These are phyloP conservation scores for Lachnellula willkommii DNA, from an alignment of 2,329 filamentous ascomycete genomes.

Conservation along the genomic window DNA sequence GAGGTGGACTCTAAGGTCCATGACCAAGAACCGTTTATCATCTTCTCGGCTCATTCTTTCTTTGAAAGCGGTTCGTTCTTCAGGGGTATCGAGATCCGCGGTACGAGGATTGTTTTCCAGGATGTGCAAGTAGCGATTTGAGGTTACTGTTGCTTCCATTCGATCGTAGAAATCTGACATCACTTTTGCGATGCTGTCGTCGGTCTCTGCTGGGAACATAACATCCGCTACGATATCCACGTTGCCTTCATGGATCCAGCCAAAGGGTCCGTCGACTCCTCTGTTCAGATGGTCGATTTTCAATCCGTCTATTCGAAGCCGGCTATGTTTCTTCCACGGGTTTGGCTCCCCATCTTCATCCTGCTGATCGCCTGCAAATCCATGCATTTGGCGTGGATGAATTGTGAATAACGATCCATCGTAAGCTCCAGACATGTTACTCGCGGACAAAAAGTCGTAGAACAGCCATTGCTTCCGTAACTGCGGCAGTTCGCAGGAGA, in stretches of 20 bases:
- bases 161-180: conserved; percentile 97
- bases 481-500: conserved; percentile 87
- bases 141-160: conserved; percentile 84
- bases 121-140: conserved; percentile 61
- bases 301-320: conserved; percentile 85
- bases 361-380: conserved; percentile 61
- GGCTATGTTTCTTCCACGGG: conserved; percentile 92
- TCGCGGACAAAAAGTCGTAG: conserved; percentile 93
- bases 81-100: conserved; percentile 25
- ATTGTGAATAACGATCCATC: conserved; percentile 97
- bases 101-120: conserved; percentile 44
- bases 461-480: conserved; percentile 95
- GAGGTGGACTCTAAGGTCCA: conserved; percentile 90
- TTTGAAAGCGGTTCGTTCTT: conserved; percentile 20
- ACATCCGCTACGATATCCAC: conserved; percentile 96
- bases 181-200: conserved; percentile 86
- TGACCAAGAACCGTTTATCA: conserved; percentile 76
- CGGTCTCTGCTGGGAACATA: conserved; percentile 83
- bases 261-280: conserved; percentile 87
- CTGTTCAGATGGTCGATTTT: conserved; percentile 95
- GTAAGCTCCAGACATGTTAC: conserved; percentile 91
- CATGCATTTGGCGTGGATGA: conserved; percentile 85
- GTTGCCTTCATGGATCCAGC: conserved; percentile 96
- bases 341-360: conserved; percentile 53
- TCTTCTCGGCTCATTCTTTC: conserved; percentile 38